These are phyloP conservation scores for Fusarium algeriense DNA, from an alignment of 2,329 filamentous ascomycete genomes.

Conservation along the genomic window DNA sequence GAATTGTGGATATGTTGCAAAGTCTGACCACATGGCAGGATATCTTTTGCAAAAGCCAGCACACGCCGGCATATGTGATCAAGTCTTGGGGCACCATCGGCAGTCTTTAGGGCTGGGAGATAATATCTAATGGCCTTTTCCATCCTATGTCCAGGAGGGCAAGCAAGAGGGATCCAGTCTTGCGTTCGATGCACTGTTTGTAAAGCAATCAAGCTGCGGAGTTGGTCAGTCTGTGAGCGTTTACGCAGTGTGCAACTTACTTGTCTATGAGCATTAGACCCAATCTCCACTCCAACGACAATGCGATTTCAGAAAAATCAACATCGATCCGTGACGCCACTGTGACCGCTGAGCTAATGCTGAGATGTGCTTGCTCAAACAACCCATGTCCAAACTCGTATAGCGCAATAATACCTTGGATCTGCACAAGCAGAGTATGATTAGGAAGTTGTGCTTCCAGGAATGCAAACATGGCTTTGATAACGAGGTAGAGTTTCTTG, in stretches of 20 bases:
- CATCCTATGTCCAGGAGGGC: neutral
- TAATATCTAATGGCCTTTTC: neutral
- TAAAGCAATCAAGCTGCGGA: neutral
- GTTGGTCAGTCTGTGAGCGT: accelerated
- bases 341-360: neutral
- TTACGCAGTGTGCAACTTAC: neutral
- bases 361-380: neutral
- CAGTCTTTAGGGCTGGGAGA: neutral
- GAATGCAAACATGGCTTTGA: neutral
- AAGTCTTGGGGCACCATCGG: neutral
- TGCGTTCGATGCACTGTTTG: neutral
- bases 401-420: neutral
- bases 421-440: neutral
- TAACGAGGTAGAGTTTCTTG: neutral
- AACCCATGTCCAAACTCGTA: slow-evolving; percentile 7
- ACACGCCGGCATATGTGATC: accelerated
- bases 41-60: accelerated
- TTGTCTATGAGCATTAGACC: neutral
- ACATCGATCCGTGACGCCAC: neutral
- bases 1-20: neutral
- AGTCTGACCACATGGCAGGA: neutral
- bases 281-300: neutral
- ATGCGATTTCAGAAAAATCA: neutral
- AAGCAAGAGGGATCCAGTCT: neutral
- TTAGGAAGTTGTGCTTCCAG: neutral